Conservation (phyloP, 768 basidiomycete species). For the Candolleomyces eurysporus region DNA sequence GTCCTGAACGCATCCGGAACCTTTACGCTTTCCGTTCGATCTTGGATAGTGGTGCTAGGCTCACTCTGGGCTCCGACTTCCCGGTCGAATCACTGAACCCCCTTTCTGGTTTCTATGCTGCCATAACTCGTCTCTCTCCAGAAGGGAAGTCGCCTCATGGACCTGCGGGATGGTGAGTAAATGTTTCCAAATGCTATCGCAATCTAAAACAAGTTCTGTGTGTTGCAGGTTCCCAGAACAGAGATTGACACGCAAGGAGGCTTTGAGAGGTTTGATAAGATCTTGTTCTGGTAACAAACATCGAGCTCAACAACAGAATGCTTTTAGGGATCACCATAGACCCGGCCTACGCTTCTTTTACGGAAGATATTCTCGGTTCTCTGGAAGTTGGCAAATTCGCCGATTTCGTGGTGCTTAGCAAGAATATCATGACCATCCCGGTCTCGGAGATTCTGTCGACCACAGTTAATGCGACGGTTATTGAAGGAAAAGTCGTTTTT, state of each 20-base stretch:
- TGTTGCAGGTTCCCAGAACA: slow-evolving; percentile 76
- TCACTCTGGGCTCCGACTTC: slow-evolving; percentile 85
- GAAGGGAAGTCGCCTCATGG: slow-evolving; percentile 81
- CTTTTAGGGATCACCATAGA: slow-evolving; percentile 79
- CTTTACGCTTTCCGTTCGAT: slow-evolving; percentile 86
- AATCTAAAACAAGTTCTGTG: background rate
- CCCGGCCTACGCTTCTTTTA: slow-evolving; percentile 85
- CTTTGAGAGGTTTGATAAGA: slow-evolving; percentile 55
- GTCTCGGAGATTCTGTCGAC: slow-evolving; percentile 60
- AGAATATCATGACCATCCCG: slow-evolving; percentile 74
- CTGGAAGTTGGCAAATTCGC: slow-evolving; percentile 76
- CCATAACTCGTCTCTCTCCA: slow-evolving; percentile 69
- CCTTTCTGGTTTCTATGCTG: slow-evolving; percentile 83
- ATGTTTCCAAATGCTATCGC: background rate
- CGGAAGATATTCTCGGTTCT: slow-evolving; percentile 71
- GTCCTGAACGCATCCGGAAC: slow-evolving; percentile 77
- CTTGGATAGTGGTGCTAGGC: slow-evolving; percentile 58
- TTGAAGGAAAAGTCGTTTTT: slow-evolving; percentile 63
- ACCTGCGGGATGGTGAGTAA: slow-evolving; percentile 73
- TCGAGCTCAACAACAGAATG: background rate
- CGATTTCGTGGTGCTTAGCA: slow-evolving; percentile 82
- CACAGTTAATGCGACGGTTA: slow-evolving; percentile 68
- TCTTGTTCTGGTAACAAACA: too few relatives aligned
- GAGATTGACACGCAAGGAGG: slow-evolving; percentile 70
- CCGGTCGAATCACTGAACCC: slow-evolving; percentile 90